Percentiles rank a stretch among this genome's conserved stretches.
Conservation (phyloP, 2,329 filamentous ascomycete genomes). For the Diaporthe capsici region DNA sequence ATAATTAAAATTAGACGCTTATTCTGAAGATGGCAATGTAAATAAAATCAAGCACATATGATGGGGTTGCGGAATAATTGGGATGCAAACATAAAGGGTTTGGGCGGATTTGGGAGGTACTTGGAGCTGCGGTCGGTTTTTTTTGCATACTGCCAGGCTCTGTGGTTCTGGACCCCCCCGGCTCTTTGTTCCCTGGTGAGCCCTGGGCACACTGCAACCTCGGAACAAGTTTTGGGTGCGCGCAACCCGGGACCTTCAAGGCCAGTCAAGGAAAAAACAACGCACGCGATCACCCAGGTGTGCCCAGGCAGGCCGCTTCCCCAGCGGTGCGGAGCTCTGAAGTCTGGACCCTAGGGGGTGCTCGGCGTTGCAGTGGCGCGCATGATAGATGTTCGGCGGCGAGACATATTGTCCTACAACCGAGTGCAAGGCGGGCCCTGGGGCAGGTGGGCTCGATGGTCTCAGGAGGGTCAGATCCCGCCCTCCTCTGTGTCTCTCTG, state of each 20-base stretch:
- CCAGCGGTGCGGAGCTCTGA: background rate
- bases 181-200: background rate
- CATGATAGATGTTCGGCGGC: constrained; percentile 13
- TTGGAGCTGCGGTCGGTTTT: no score
- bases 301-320: no score
- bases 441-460: background rate
- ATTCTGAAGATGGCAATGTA: no score
- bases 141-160: no score
- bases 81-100: no score
- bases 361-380: background rate
- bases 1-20: no score
- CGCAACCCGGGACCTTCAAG: no score
- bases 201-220: constrained; percentile 7
- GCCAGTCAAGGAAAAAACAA: background rate
- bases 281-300: background rate
- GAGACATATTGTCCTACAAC: constrained; percentile 27
- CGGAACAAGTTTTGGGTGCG: background rate
- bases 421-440: background rate
- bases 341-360: background rate
- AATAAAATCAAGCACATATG: no score
- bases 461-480: constrained; percentile 25
- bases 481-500: background rate
- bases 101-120: no score
- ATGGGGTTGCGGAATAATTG: no score
- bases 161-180: background rate